Conservation (phyloP, 176 grass and related monocot species). For the Zoysia japonica region DNA sequence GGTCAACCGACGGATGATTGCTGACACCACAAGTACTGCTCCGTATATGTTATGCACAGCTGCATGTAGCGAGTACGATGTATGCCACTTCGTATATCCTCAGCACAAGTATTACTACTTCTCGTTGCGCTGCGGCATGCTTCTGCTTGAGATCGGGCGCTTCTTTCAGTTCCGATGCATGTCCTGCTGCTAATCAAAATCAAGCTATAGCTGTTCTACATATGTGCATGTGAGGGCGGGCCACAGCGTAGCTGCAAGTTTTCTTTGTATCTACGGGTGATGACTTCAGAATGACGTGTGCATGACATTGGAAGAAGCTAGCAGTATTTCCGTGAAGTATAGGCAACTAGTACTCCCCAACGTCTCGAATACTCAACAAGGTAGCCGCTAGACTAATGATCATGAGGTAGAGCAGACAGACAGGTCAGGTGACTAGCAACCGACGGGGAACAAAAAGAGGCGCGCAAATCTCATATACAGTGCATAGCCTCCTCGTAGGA, state of each 20-base stretch:
- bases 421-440: background rate
- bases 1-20: background rate
- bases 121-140: too few species aligned
- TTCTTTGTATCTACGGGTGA: background rate
- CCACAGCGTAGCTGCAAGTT: too few species aligned
- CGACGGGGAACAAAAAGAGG: slow-evolving; percentile 23
- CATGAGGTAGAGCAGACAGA: slow-evolving; percentile 30
- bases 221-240: background rate
- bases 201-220: too few species aligned
- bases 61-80: background rate
- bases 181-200: too few species aligned
- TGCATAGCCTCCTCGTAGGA: background rate
- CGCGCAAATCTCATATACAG: background rate
- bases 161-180: too few species aligned
- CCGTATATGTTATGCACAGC: background rate
- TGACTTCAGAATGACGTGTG: slow-evolving; percentile 35
- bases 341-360: background rate
- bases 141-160: too few species aligned
- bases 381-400: slow-evolving; percentile 15
- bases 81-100: background rate
- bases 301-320: slow-evolving; percentile 15
- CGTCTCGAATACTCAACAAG: background rate
- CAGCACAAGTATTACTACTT: background rate
- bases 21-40: too few species aligned
- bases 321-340: background rate